These are phyloP conservation scores for Hypoxylon trugodes DNA, from an alignment of 495 filamentous ascomycete species.

Conservation along the genomic window DNA sequence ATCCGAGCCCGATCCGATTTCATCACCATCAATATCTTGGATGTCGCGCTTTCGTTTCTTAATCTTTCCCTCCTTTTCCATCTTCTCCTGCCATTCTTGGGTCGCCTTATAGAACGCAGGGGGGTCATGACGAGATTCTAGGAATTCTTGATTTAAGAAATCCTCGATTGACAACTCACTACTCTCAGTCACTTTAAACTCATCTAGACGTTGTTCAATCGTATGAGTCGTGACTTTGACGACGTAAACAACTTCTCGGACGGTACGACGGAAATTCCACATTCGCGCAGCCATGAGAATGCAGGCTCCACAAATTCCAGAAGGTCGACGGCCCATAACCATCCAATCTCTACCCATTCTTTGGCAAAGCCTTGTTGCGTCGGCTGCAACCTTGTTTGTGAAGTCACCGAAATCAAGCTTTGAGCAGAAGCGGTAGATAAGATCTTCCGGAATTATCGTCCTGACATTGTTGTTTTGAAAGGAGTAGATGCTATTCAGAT, in stretches of 20 bases:
- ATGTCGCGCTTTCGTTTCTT: slow-evolving; percentile 54
- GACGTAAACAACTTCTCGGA: slow-evolving; percentile 92
- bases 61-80: slow-evolving; percentile 50
- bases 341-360: slow-evolving; percentile 98
- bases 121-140: slow-evolving; percentile 71
- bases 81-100: slow-evolving; percentile 59
- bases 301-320: slow-evolving; percentile 92
- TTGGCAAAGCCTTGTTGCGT: slow-evolving; percentile 83
- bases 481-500: slow-evolving; percentile 73
- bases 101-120: slow-evolving; percentile 78
- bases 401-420: slow-evolving; percentile 86
- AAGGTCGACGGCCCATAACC: slow-evolving; percentile 87
- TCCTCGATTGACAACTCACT: slow-evolving; percentile 84
- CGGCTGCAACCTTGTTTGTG: slow-evolving; percentile 81
- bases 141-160: slow-evolving; percentile 72
- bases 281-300: slow-evolving; percentile 94
- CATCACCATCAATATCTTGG: slow-evolving; percentile 47
- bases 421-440: slow-evolving; percentile 87
- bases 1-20: slow-evolving; percentile 15
- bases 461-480: slow-evolving; percentile 56
- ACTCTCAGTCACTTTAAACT: slow-evolving; percentile 85
- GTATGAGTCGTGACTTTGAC: slow-evolving; percentile 94
- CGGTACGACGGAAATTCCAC: slow-evolving; percentile 93
- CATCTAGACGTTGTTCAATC: slow-evolving; percentile 84
- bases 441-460: slow-evolving; percentile 78